These are phyloP conservation scores for Boletus rubropictus DNA, from an alignment of 768 basidiomycete species.

Conservation along the genomic window DNA sequence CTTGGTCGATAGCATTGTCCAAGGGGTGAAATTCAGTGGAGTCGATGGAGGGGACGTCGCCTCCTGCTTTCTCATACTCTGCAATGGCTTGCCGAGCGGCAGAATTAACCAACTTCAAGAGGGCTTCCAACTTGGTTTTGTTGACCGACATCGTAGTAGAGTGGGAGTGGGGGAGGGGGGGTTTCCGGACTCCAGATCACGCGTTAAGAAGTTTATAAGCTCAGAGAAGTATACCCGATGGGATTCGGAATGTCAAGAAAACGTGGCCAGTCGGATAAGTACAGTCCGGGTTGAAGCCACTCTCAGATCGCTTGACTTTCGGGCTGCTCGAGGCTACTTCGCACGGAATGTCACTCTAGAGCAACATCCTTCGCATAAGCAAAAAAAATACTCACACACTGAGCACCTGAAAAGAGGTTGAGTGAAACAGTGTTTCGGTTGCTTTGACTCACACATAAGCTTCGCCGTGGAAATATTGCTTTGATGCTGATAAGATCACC, in stretches of 20 bases:
- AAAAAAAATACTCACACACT: not conserved
- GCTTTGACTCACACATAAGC: slow-evolving; percentile 6
- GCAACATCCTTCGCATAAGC: not conserved
- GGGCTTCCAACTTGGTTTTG: slow-evolving; percentile 23
- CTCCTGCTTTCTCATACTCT: slow-evolving; percentile 28
- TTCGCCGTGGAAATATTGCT: not conserved
- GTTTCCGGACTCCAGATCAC: not conserved
- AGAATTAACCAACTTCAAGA: slow-evolving; percentile 29
- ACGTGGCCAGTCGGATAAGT: not conserved
- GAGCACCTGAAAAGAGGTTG: not conserved
- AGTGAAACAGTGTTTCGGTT: not conserved
- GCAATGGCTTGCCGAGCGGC: slow-evolving; percentile 31
- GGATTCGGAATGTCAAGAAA: not conserved
- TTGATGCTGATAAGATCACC: slow-evolving; percentile 9
- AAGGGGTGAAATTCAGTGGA: slow-evolving; percentile 31
- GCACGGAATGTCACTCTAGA: not conserved
- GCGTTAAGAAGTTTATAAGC: not conserved
- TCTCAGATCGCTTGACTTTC: not conserved
- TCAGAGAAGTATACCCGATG: not conserved
- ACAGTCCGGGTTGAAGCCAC: not conserved
- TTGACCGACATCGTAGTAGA: slow-evolving; percentile 14
- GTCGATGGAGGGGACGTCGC: slow-evolving; percentile 32
- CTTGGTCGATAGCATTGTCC: slow-evolving; percentile 24
- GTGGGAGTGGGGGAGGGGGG: not conserved
- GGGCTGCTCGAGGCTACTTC: not conserved